phyloP scores from a whole-genome alignment of 768 basidiomycete species.

The Boletus speciosus region DNA sequence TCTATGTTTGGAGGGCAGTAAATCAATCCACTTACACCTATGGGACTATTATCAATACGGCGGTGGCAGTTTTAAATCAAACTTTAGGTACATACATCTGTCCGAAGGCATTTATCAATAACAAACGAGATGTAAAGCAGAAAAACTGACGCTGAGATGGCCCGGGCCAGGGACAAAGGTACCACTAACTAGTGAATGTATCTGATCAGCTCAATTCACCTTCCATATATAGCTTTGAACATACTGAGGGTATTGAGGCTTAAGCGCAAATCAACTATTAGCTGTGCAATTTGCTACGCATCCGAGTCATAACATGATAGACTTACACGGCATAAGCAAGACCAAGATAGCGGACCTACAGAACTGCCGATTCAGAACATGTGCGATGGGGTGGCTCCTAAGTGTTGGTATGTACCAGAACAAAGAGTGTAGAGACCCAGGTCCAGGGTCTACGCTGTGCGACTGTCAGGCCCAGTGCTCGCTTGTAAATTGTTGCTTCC shows the following conservation, averaged over 20 bases:
- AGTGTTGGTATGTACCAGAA: background rate
- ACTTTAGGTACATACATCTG: background rate
- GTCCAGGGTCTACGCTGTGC: slow-evolving; percentile 4
- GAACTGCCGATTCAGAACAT: background rate
- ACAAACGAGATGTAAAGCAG: too few species aligned
- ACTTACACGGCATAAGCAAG: slow-evolving; percentile 5
- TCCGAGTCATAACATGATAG: background rate
- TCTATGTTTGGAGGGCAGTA: background rate
- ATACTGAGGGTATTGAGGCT: background rate
- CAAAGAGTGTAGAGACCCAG: slow-evolving; percentile 6
- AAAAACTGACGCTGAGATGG: background rate
- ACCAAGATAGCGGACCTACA: slow-evolving; percentile 5
- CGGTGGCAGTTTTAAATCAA: too few species aligned
- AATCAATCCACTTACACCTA: slow-evolving; percentile 4
- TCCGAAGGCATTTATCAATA: too few species aligned
- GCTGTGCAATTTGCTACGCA: too few species aligned
- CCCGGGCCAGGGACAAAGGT: background rate
- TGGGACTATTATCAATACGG: background rate
- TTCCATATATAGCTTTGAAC: background rate
- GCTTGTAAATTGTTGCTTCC: background rate
- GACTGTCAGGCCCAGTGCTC: background rate
- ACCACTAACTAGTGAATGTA: background rate
- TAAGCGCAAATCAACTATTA: too few species aligned
- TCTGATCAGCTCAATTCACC: background rate
- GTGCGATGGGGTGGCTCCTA: background rate